phyloP scores from a whole-genome alignment of 1,139 yeast species.

The Williopsis jadinii region DNA sequence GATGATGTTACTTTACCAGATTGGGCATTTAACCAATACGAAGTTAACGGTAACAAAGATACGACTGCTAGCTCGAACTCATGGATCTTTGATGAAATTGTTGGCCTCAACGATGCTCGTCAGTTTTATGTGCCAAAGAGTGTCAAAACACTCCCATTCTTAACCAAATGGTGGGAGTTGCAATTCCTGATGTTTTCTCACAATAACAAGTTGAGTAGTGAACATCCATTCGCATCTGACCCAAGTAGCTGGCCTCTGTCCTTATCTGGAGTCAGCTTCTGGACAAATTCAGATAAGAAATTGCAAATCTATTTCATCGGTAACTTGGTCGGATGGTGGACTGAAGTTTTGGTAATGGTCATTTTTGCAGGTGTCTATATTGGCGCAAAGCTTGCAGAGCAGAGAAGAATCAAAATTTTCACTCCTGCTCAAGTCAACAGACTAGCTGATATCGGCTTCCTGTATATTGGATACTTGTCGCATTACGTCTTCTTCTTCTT shows the following conservation, averaged over 20 bases:
- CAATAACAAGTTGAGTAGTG: constrained; percentile 77
- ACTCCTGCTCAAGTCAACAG: constrained; percentile 60
- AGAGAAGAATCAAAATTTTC: constrained; percentile 60
- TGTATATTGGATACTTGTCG: constrained; percentile 79
- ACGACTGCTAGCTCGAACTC: constrained; percentile 55
- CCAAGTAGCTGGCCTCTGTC: constrained; percentile 96
- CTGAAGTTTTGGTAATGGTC: constrained; percentile 64
- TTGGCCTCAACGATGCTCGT: constrained; percentile 60
- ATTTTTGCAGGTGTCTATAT: constrained; percentile 49
- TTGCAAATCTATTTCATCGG: constrained; percentile 87
- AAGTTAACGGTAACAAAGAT: constrained; percentile 91
- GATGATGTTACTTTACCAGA: constrained; percentile 77
- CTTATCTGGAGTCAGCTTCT: constrained; percentile 88
- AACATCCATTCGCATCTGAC: constrained; percentile 93
- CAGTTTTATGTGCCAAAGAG: constrained; percentile 46
- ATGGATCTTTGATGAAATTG: constrained; percentile 76
- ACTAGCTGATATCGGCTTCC: constrained; percentile 78
- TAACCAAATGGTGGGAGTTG: constrained; percentile 83
- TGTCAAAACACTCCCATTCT: constrained; percentile 58
- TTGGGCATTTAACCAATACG: constrained; percentile 91
- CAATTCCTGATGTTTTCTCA: constrained; percentile 88
- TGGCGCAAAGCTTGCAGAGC: constrained; percentile 55
- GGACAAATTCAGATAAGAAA: constrained; percentile 67
- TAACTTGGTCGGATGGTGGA: constrained; percentile 89
- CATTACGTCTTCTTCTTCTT: constrained; percentile 89